phyloP scores from a whole-genome alignment of 352 stramenopile genomes.

The Pythium grandisporangium region DNA sequence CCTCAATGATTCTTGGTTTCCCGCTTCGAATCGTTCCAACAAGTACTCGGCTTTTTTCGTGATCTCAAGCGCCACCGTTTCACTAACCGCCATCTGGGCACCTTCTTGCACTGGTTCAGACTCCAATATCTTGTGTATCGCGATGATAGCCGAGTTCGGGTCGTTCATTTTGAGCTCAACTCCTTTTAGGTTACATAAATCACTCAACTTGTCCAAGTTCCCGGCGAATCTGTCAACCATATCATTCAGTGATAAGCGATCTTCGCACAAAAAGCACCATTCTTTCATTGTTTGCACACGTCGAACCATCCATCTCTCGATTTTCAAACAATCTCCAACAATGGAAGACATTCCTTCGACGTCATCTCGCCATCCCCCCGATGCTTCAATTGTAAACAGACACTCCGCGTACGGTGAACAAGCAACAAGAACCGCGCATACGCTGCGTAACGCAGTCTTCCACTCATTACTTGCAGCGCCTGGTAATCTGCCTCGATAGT shows the following conservation, averaged over 20 bases:
- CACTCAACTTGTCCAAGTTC: constrained; percentile 32
- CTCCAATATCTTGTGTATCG: constrained; percentile 22
- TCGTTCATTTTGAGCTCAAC: constrained; percentile 26
- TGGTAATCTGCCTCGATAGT: too few relatives aligned
- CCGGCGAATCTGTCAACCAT: constrained; percentile 43
- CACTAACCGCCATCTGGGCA: too few relatives aligned
- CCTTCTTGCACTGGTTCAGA: too few relatives aligned
- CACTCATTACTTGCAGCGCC: too few relatives aligned
- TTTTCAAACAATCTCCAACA: constrained; percentile 20
- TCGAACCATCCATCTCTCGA: constrained; percentile 60
- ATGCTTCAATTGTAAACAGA: too few relatives aligned
- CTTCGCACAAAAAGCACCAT: constrained; percentile 36
- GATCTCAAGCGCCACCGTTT: constrained; percentile 1
- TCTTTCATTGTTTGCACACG: constrained; percentile 59
- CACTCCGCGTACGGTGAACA: too few relatives aligned
- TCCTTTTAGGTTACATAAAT: constrained; percentile 40
- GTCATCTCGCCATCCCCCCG: too few relatives aligned
- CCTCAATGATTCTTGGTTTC: too few relatives aligned
- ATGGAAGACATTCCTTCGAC: constrained; percentile 7
- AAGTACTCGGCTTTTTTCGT: constrained; percentile 4
- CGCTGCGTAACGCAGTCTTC: too few relatives aligned
- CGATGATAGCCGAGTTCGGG: constrained; percentile 21
- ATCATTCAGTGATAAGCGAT: constrained; percentile 26
- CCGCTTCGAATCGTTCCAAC: neutral
- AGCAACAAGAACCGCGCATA: too few relatives aligned